These are phyloP conservation scores for Carex sylvatica DNA, from an alignment of 202 grass and related monocot species.

Conservation along the genomic window DNA sequence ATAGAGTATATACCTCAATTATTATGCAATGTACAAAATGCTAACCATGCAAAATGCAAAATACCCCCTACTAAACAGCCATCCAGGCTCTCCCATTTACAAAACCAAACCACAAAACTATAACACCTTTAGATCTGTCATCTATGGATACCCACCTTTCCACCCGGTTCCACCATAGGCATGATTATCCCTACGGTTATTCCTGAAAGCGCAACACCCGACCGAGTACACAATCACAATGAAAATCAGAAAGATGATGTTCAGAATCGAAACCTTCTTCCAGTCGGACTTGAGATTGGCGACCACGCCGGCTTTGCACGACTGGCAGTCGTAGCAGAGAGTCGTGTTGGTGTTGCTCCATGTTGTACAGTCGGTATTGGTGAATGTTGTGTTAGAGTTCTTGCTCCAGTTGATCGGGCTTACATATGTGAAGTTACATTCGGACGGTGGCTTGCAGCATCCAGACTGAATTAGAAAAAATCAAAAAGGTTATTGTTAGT, in stretches of 20 bases:
- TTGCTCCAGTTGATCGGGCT: conserved; percentile 45
- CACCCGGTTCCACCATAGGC: conserved; percentile 32
- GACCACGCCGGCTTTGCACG: conserved; percentile 90
- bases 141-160: conserved; percentile 56
- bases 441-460: conserved; percentile 84
- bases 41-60: not conserved
- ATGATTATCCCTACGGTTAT: conserved; percentile 60
- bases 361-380: conserved; percentile 49
- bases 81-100: not conserved
- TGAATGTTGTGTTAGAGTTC: not conserved
- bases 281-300: conserved; percentile 66
- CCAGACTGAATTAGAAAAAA: conserved; percentile 49
- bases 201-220: conserved; percentile 91
- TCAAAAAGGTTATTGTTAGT: not conserved
- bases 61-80: not conserved
- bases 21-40: conserved; percentile 22
- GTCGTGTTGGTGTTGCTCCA: conserved; percentile 41
- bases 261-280: conserved; percentile 69
- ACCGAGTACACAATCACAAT: conserved; percentile 93
- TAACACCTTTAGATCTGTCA: not conserved
- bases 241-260: conserved; percentile 77
- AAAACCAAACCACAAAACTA: conserved; percentile 8
- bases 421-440: conserved; percentile 42
- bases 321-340: conserved; percentile 76
- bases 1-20: not conserved